Percentiles rank a stretch among this genome's conserved stretches.
Evolutionary conservation across 2,329 filamentous ascomycete genomes (phyloP).

Genomic region (Colletotrichum endophyticum): DNA sequence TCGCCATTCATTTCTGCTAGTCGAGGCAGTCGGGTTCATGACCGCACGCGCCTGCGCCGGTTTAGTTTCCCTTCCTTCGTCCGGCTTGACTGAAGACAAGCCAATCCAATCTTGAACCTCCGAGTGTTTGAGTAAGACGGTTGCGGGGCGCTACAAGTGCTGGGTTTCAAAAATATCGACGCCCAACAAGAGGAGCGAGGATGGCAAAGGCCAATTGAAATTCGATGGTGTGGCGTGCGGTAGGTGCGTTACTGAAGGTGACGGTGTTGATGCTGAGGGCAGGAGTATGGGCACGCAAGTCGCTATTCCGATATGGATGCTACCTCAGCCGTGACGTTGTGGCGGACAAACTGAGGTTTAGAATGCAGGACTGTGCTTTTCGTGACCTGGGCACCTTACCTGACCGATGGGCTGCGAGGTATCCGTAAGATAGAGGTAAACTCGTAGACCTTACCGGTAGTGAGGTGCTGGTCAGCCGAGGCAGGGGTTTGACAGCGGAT

Average conservation of each 20-base stretch:
- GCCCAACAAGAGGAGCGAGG: background rate
- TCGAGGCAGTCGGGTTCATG: slow-evolving; percentile 10
- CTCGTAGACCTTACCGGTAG: background rate
- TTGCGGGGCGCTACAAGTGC: background rate
- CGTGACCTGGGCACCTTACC: background rate
- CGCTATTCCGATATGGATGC: background rate
- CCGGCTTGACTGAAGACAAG: background rate
- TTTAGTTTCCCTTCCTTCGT: background rate
- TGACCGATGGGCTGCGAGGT: background rate
- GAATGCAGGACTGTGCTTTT: background rate
- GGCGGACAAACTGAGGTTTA: background rate
- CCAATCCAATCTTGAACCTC: background rate
- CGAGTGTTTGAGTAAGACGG: background rate
- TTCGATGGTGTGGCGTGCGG: background rate
- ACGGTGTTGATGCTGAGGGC: background rate
- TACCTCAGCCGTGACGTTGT: background rate
- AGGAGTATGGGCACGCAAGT: background rate
- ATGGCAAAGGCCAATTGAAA: background rate
- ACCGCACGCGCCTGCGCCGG: background rate
- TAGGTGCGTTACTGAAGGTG: background rate
- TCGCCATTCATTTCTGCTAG: slow-evolving; percentile 58
- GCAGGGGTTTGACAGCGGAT: background rate
- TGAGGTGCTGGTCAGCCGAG: background rate
- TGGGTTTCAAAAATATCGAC: background rate
- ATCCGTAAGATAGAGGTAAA: background rate